Percentiles rank a stretch among this genome's conserved stretches.
Evolutionary conservation across 2,329 filamentous ascomycete species (phyloP).

Genomic region (Colletotrichum sp.): DNA sequence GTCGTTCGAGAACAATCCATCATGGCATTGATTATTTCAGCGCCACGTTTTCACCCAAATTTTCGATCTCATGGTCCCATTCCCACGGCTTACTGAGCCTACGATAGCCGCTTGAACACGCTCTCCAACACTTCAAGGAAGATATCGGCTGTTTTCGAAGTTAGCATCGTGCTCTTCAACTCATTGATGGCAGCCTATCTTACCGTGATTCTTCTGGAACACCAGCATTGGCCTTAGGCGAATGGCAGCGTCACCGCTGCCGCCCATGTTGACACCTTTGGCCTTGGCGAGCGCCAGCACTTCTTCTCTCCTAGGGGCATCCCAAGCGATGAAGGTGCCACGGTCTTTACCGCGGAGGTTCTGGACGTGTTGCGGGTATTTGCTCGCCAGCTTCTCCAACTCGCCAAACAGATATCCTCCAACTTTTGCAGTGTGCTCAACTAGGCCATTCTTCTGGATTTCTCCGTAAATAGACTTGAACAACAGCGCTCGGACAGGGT

Average conservation of each 20-base stretch:
- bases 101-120: not conserved
- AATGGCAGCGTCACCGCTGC: constrained; percentile 77
- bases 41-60: not conserved
- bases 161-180: not conserved
- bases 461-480: constrained; percentile 88
- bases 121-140: not conserved
- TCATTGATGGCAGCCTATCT: constrained; percentile 53
- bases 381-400: constrained; percentile 68
- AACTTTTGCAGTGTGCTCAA: constrained; percentile 76
- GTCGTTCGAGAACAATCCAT: not conserved
- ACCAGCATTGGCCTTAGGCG: constrained; percentile 87
- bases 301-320: constrained; percentile 79
- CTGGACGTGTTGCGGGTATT: constrained; percentile 78
- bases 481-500: constrained; percentile 84
- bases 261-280: constrained; percentile 86
- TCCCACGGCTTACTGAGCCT: not conserved
- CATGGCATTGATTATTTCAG: not conserved
- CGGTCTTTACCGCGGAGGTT: constrained; percentile 87
- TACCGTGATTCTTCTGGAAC: constrained; percentile 89
- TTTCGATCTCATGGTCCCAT: not conserved
- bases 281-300: constrained; percentile 81
- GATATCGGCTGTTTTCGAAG: not conserved
- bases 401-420: constrained; percentile 80
- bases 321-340: constrained; percentile 93
- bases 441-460: constrained; percentile 76